Evolutionary conservation across 2,329 filamentous ascomycete species (phyloP).

Genomic region (Paecilomyces sp.): DNA sequence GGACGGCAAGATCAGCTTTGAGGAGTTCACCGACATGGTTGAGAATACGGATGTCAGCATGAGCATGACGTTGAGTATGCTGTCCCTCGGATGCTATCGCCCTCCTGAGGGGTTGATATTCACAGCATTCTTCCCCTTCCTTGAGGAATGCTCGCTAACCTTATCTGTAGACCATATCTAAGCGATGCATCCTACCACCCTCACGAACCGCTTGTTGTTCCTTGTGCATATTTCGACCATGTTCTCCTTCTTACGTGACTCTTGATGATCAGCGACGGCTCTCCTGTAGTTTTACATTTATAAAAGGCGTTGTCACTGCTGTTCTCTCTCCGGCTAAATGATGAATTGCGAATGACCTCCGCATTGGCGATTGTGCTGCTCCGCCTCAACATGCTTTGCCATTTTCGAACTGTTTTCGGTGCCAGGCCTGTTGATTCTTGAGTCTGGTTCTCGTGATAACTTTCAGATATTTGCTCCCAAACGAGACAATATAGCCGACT

Average conservation of each 20-base stretch:
- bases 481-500: background rate
- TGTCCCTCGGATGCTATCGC: constrained; percentile 1
- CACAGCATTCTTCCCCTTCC: background rate
- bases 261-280: background rate
- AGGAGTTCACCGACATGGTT: constrained; percentile 98
- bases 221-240: background rate
- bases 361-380: background rate
- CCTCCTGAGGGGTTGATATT: background rate
- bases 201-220: background rate
- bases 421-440: background rate
- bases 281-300: background rate
- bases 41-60: constrained; percentile 75
- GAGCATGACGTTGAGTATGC: constrained; percentile 61
- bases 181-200: background rate
- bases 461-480: background rate
- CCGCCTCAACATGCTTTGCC: background rate
- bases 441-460: background rate
- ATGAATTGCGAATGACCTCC: background rate
- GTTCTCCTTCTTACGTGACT: background rate
- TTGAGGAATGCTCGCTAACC: background rate
- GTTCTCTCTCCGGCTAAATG: background rate
- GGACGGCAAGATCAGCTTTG: constrained; percentile 97
- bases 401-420: background rate
- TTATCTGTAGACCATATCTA: constrained; percentile 2
- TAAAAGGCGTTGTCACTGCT: background rate